Percentiles rank a stretch among this genome's conserved stretches.
Conservation (phyloP, 352 stramenopile species). For the Phytophthora sansomeana region DNA sequence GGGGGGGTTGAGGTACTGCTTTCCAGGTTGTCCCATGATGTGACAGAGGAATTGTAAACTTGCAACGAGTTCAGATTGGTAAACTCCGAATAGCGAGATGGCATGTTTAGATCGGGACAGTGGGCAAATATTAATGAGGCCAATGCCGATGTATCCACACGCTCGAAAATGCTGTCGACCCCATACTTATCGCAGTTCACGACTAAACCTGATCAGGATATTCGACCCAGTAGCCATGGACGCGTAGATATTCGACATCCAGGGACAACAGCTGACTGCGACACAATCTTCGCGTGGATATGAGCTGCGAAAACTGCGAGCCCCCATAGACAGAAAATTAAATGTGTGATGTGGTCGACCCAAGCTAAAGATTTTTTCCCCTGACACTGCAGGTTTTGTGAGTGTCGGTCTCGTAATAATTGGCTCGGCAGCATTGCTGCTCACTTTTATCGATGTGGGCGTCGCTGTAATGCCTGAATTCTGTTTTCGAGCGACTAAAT, state of each 20-base stretch:
- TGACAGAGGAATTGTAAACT: slow-evolving; percentile 11
- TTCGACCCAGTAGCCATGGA: neutral
- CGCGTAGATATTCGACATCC: slow-evolving; percentile 2
- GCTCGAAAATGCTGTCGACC: neutral
- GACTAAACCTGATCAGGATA: slow-evolving; percentile 5
- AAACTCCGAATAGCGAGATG: neutral
- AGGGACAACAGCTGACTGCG: neutral
- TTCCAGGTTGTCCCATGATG: neutral
- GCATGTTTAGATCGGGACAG: neutral
- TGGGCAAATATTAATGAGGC: slow-evolving; percentile 1
- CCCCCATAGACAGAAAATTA: slow-evolving; percentile 1
- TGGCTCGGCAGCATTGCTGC: neutral
- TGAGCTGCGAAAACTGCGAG: neutral
- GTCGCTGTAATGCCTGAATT: no score
- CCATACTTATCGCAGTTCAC: slow-evolving; percentile 9
- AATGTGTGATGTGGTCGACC: neutral
- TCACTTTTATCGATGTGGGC: neutral
- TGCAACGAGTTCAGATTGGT: slow-evolving; percentile 5
- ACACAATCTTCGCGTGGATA: neutral
- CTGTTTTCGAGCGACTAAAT: neutral
- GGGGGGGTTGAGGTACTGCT: neutral
- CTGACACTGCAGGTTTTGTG: neutral
- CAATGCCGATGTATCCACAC: neutral
- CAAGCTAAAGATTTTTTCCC: neutral
- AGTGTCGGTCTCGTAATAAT: neutral